These are phyloP conservation scores for Citrus sinensis DNA, from an alignment of 345 rosid species.

Conservation along the genomic window DVS_A1.0 CM039161.1:20369001-20369500, in stretches of 20 bases:
- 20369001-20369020: slow-evolving; percentile 9
- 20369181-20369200: slow-evolving; percentile 7
- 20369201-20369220: not conserved
- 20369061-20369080: slow-evolving; percentile 82
- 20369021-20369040: slow-evolving; percentile 3
- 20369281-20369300: slow-evolving; percentile 44
- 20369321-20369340: slow-evolving; percentile 42
- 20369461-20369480: not conserved
- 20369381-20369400: slow-evolving; percentile 68
- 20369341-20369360: slow-evolving; percentile 42
- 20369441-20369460: not conserved
- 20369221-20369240: slow-evolving; percentile 1
- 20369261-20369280: slow-evolving; percentile 1
- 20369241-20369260: not conserved
- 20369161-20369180: slow-evolving; percentile 92
- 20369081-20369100: slow-evolving; percentile 72
- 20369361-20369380: slow-evolving; percentile 85
- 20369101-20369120: slow-evolving; percentile 46
- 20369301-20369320: slow-evolving; percentile 60
- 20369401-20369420: not conserved
- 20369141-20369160: slow-evolving; percentile 65
- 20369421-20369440: slow-evolving; percentile 10
- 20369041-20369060: slow-evolving; percentile 65
- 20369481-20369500: not conserved
- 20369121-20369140: slow-evolving; percentile 50